These are phyloP conservation scores for Camellia oleifera DNA, from an alignment of 179 eudicot species.

Conservation along the genomic window DNA sequence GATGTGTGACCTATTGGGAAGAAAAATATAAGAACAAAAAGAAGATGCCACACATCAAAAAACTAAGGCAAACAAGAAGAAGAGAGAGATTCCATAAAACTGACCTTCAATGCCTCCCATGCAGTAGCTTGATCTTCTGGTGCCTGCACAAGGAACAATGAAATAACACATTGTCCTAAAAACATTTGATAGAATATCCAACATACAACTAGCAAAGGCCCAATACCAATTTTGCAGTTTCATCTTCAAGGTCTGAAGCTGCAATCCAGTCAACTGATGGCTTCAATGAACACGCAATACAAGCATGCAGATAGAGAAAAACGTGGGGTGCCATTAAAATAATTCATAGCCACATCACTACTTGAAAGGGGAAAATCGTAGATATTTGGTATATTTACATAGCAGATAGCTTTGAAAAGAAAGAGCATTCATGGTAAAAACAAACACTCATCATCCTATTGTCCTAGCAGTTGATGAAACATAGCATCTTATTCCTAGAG, in stretches of 20 bases:
- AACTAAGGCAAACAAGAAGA: not conserved
- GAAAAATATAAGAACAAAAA: not conserved
- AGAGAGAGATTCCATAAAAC: not conserved
- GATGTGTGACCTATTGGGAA: not conserved
- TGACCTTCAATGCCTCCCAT: slow-evolving; percentile 83
- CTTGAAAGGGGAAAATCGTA: no score
- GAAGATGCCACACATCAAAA: not conserved
- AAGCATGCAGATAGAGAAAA: slow-evolving; percentile 93
- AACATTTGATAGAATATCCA: not conserved
- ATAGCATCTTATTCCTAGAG: no score
- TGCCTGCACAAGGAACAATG: slow-evolving; percentile 38
- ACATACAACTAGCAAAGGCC: not conserved
- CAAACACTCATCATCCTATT: no score
- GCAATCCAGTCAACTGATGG: slow-evolving; percentile 96
- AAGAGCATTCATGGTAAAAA: no score
- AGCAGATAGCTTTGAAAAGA: no score
- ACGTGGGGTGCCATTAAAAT: no score
- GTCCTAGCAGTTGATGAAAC: no score
- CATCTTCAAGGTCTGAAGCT: slow-evolving; percentile 97
- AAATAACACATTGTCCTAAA: not conserved
- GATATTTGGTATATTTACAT: no score
- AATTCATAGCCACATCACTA: no score
- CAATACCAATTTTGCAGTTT: slow-evolving; percentile 68
- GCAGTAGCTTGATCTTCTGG: slow-evolving; percentile 91
- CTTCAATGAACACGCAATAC: slow-evolving; percentile 85